Conservation (phyloP, 2,329 filamentous ascomycete species). For the Mariannaea sp. region DNA sequence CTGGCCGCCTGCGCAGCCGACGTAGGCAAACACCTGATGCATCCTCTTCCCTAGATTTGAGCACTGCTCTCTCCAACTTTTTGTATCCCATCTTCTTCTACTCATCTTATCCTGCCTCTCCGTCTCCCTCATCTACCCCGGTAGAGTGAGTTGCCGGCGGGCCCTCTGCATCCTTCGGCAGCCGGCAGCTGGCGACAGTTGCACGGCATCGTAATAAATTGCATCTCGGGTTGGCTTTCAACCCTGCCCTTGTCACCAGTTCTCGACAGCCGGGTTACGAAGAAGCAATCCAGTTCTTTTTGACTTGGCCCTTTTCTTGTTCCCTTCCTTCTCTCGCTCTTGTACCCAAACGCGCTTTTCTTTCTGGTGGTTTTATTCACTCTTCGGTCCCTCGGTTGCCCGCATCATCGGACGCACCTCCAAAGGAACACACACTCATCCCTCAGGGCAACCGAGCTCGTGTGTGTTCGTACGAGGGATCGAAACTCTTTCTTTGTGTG, state of each 20-base stretch:
- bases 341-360: neutral
- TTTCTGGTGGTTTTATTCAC: neutral
- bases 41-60: too few species aligned
- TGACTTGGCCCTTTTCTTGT: neutral
- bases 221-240: too few species aligned
- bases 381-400: neutral
- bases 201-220: conserved; percentile 9
- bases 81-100: too few species aligned
- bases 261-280: conserved; percentile 7
- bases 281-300: conserved; percentile 3
- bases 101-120: too few species aligned
- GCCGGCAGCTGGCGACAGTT: conserved; percentile 11
- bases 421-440: neutral
- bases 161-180: conserved; percentile 1
- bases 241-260: conserved; percentile 1
- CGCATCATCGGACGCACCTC: neutral
- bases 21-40: too few species aligned
- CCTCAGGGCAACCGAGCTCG: too few species aligned
- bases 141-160: neutral
- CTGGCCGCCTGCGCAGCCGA: too few species aligned
- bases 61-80: too few species aligned
- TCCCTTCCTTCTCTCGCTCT: neutral
- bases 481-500: neutral
- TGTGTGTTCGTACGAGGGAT: neutral
- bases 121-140: too few species aligned